These are phyloP conservation scores for Catenaria anguillulae DNA, from an alignment of 371 early-diverging fungal species.

Conservation along the genomic window DNA sequence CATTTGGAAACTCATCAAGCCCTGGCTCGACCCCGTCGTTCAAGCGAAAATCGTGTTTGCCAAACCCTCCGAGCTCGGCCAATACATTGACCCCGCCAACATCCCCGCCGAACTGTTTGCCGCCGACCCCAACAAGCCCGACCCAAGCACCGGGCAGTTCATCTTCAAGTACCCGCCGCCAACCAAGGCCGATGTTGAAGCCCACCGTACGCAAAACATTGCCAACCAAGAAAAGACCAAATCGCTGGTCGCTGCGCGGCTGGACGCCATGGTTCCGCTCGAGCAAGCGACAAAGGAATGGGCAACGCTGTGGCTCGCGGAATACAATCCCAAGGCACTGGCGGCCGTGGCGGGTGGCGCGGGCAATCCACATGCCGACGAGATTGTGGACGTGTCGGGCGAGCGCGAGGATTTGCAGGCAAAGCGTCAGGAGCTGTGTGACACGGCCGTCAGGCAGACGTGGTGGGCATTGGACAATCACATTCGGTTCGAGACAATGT, in stretches of 20 bases:
- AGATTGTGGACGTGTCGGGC: neutral
- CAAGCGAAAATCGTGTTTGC: slow-evolving; percentile 72
- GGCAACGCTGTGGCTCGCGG: neutral
- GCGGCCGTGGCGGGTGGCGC: neutral
- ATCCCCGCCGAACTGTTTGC: slow-evolving; percentile 22
- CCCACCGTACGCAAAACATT: slow-evolving; percentile 32
- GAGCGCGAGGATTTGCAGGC: neutral
- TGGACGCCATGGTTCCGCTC: neutral
- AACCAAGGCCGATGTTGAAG: slow-evolving; percentile 17
- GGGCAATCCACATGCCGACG: neutral
- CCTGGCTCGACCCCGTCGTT: slow-evolving; percentile 80
- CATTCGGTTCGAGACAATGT: no score
- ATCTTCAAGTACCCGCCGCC: slow-evolving; percentile 20
- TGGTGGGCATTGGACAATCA: no score
- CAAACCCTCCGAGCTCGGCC: slow-evolving; percentile 40
- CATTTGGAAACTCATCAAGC: slow-evolving; percentile 60
- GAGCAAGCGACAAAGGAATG: neutral
- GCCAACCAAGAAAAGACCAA: neutral
- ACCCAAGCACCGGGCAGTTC: slow-evolving; percentile 17
- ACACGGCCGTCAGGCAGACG: no score
- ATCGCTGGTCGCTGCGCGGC: neutral
- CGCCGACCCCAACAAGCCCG: slow-evolving; percentile 24
- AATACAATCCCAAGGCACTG: neutral
- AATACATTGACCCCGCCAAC: slow-evolving; percentile 38
- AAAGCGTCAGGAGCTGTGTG: neutral